A percentile compares a stretch with the other conserved stretches of the same genome.
These are phyloP conservation scores for Neophaeococcomyces aloes DNA, from an alignment of 2,329 filamentous ascomycete genomes.

Conservation along the genomic window DNA sequence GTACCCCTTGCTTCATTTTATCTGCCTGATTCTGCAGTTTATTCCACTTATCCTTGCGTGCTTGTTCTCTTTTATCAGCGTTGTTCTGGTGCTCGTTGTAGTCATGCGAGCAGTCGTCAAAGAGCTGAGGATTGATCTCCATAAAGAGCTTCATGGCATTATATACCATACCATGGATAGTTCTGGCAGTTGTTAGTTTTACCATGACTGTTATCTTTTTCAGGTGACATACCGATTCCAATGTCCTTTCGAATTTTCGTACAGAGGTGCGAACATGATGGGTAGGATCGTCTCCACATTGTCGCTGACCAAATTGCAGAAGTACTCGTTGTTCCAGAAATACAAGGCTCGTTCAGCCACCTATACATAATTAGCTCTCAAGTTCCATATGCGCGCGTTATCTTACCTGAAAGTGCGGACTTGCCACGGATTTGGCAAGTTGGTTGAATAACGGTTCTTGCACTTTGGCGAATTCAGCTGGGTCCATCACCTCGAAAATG, in stretches of 20 bases:
- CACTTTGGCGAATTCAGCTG: constrained; percentile 94
- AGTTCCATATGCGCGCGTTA: not conserved
- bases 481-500: constrained; percentile 99
- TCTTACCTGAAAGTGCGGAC: constrained; percentile 81
- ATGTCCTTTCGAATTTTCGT: constrained; percentile 97
- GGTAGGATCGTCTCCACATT: constrained; percentile 97
- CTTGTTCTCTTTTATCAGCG: constrained; percentile 70
- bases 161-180: constrained; percentile 99
- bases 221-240: constrained; percentile 72
- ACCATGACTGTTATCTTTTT: not conserved
- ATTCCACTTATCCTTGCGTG: constrained; percentile 81
- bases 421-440: constrained; percentile 92
- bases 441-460: constrained; percentile 97
- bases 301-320: constrained; percentile 97
- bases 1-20: constrained; percentile 46
- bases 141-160: constrained; percentile 99
- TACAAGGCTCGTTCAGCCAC: constrained; percentile 94
- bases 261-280: constrained; percentile 97
- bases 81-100: constrained; percentile 95
- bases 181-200: constrained; percentile 48
- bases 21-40: constrained; percentile 71
- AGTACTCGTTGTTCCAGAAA: constrained; percentile 99
- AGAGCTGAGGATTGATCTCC: constrained; percentile 97
- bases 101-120: constrained; percentile 96
- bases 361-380: constrained; percentile 26